Base-by-base conservation (phyloP, 148 eudicot genomes). In the Rhododendron molle region DNA sequence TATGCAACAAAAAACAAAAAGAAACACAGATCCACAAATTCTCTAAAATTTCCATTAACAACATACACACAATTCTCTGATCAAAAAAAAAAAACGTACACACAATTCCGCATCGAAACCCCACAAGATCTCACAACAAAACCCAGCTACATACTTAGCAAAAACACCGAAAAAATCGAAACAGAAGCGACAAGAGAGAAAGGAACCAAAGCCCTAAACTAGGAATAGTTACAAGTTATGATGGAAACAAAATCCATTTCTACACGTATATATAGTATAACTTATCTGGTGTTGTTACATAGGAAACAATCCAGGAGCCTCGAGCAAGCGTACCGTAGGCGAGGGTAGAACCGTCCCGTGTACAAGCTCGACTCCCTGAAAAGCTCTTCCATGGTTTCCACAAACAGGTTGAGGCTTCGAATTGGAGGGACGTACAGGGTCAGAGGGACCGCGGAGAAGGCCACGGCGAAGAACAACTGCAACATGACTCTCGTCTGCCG, bases 391-490 rank as follows among this genome's bases (percentile, higher is more conserved):
- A 93, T 87, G 0, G 94, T 89, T 86, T 91, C 93, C 20, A 96
- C 91, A 50, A 96, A 94, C 13, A 91, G 87, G 78, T 85, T 94
- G 4, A 96, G 71, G 91, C 91, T 92, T 52, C 98, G 87, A 7
- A 96, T 32, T 0, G 98, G 98, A 1, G 98, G 98, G 9, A 94
- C 78, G 86, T 92, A 94, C 0, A 96, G 91, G 9, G 92, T 94
- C 83, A 94, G 83, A 11, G 96, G 95, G 54, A 89, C 98, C 0
- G 95, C 94, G 6, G 99, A 93, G 83, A 94, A 93, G 16, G 96
- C 99, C 79, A 94, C 96, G 14, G 98, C 94, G 65, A 96, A 92
- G 88, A 96, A 92, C 88, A 95, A 54, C 67, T 94, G 94, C 82
- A 91, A n/a, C 96, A 93, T 92, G 77, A 36, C 13, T 5, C 9